These are phyloP conservation scores for Vitis vinifera DNA, from an alignment of 164 flowering plant species.

Conservation along the genomic window ASM3070453v1 NC_081821.1:5866001-5866500, in stretches of 20 bases:
- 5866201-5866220: neutral
- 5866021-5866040: neutral
- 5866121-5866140: neutral
- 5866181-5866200: neutral
- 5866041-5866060: neutral
- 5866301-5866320: too few species aligned
- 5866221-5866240: neutral
- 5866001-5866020: neutral
- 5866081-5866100: neutral
- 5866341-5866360: neutral
- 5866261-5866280: neutral
- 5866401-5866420: too few species aligned
- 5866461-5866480: neutral
- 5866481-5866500: too few species aligned
- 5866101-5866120: slow-evolving; percentile 1
- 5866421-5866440: neutral
- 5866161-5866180: neutral
- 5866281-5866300: neutral
- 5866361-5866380: neutral
- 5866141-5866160: neutral
- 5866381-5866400: neutral
- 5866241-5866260: neutral
- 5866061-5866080: too few species aligned
- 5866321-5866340: neutral
- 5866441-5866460: neutral